Evolutionary conservation across 177 flowering plant genomes (phyloP), one percentile per base, ranked within the genome.

Genomic region (Vitis hybrid): DNA sequence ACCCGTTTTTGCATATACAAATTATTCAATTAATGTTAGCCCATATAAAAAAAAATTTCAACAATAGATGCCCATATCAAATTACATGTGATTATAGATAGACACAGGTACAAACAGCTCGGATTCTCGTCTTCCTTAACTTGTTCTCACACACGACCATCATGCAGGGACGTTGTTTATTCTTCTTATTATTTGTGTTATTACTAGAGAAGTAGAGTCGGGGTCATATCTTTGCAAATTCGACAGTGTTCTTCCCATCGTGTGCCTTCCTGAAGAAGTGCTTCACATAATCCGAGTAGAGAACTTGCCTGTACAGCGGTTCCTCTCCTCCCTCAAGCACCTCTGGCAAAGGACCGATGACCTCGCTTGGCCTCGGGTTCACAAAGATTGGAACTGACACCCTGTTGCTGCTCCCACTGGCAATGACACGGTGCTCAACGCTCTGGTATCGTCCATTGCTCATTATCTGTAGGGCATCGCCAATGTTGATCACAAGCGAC

Each of bases 381-480:
- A 77, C 70, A 30, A 82, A 82, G 2, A 82, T 72, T 14, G 81
- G 85, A 7, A 82, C 67, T 0, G 85, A 79, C 18, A 82, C 51
- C 45, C 85, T 69, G 57, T 65, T 79, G 34, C 61, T 75, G 65
- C 70, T 79, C 52, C 72, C 75, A 68, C 80, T 80, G 11, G 81
- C 77, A 7, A 60, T 54, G 19, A 75, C 84, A 6, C 82, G 68
- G 50, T 83, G 86, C 75, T 83, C 84, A 1, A 76, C 59, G 64
- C 86, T 80, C 65, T 69, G 79, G 76, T 83, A 83, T 18, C 67
- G 67, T 0, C 77, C 82, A 32, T 83, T 83, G 80, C 86, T 83
- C 78, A 83, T 71, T 30, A 80, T 73, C 55, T 85, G 84, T 1
- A 84, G 19, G 0, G 72, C 73, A 61, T 84, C 83, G 0, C 87